phyloP scores from a whole-genome alignment of 306 rosid species.

The Sphenostylis stenocarpa region DNA sequence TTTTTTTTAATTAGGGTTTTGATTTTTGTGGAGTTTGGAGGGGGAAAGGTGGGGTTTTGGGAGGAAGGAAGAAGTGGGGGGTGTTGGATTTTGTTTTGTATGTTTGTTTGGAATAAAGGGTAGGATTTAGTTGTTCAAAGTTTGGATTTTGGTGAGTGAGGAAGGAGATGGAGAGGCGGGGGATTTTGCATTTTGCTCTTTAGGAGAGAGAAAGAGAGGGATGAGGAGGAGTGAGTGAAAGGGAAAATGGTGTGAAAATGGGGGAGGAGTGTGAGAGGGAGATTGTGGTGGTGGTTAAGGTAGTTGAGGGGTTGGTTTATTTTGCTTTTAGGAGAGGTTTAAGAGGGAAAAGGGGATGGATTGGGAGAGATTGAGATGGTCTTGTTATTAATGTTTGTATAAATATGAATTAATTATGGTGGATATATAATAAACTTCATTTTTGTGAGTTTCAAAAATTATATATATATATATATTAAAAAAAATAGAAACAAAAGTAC shows the following conservation, averaged over 20 bases:
- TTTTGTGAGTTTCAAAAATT: not conserved
- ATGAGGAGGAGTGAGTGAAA: not conserved
- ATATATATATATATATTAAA: no score
- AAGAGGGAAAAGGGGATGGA: slow-evolving; percentile 24
- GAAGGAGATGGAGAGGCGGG: slow-evolving; percentile 37
- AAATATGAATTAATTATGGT: slow-evolving; percentile 1
- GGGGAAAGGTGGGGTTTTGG: not conserved
- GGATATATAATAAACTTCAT: not conserved
- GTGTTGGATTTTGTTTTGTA: slow-evolving; percentile 18
- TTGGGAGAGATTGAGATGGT: slow-evolving; percentile 12
- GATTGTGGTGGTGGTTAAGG: slow-evolving; percentile 54
- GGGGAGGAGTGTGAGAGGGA: slow-evolving; percentile 9
- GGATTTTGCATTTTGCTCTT: slow-evolving; percentile 25
- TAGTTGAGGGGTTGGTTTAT: slow-evolving; percentile 39
- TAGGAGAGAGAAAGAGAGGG: not conserved
- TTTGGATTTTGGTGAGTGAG: slow-evolving; percentile 41
- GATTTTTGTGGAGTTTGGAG: not conserved
- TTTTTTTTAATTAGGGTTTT: not conserved
- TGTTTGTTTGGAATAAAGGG: slow-evolving; percentile 21
- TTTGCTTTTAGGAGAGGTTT: slow-evolving; percentile 39
- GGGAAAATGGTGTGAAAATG: not conserved
- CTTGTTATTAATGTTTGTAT: not conserved
- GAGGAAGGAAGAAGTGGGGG: not conserved
- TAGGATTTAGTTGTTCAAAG: slow-evolving; percentile 46
- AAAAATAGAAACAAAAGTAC: not conserved